Evolutionary conservation across 495 filamentous ascomycete genomes (phyloP).

Genomic region (Corynascus novoguineensis): DNA sequence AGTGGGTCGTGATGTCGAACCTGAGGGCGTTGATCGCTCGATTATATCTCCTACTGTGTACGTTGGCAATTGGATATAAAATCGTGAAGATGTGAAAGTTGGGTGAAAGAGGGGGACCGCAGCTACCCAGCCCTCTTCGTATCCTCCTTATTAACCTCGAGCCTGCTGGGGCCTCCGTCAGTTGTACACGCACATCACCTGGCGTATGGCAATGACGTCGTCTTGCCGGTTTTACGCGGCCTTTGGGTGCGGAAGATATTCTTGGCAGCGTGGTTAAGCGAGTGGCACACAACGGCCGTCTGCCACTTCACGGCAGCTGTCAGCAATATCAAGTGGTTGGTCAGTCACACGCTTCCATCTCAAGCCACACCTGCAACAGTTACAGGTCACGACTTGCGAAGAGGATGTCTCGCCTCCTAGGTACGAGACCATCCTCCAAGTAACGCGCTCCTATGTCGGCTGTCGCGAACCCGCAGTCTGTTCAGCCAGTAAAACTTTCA

Average conservation of each 20-base stretch:
- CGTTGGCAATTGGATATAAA: not conserved
- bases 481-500: conserved; percentile 79
- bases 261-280: conserved; percentile 1
- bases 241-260: not conserved
- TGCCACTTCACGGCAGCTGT: not conserved
- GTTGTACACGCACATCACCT: not conserved
- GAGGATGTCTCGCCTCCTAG: not conserved
- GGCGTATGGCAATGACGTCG: conserved; percentile 7
- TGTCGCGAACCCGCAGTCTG: conserved; percentile 28
- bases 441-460: conserved; percentile 24
- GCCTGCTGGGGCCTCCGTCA: not conserved
- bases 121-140: not conserved
- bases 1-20: not conserved
- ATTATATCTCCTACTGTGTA: too few relatives aligned
- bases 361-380: not conserved
- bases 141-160: not conserved
- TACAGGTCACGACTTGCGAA: not conserved
- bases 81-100: not conserved
- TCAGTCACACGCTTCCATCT: not conserved
- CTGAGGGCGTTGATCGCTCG: not conserved
- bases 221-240: not conserved
- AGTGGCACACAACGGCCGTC: not conserved
- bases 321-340: not conserved
- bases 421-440: not conserved
- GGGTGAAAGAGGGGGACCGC: not conserved